A percentile compares a stretch with the other conserved stretches of the same genome.
Evolutionary conservation across 176 grass and related monocot species (phyloP).

Genomic region (Oryza glumipatula): DNA sequence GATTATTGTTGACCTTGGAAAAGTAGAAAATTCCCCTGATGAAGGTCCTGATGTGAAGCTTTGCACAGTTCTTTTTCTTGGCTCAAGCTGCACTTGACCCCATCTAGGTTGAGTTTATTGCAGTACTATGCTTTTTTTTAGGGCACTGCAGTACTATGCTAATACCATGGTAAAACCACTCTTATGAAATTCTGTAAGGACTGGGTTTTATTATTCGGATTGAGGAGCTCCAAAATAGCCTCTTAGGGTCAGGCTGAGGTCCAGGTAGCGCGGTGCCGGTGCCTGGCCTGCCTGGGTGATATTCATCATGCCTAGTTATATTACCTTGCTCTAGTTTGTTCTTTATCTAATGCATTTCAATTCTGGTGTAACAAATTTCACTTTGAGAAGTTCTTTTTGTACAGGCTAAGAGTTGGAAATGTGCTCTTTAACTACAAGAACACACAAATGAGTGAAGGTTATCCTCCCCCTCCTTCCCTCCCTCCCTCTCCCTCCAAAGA

Average conservation of each 20-base stretch:
- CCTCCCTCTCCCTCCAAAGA: background rate
- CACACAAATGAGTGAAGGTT: slow-evolving; percentile 67
- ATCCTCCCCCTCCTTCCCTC: slow-evolving; percentile 25
- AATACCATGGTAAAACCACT: slow-evolving; percentile 5
- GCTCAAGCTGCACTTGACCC: background rate
- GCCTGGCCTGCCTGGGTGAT: background rate
- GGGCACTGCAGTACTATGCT: background rate
- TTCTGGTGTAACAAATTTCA: slow-evolving; percentile 21
- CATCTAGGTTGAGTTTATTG: slow-evolving; percentile 7
- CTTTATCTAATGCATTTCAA: slow-evolving; percentile 32
- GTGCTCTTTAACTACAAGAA: slow-evolving; percentile 83
- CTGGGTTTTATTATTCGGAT: background rate
- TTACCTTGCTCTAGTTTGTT: background rate
- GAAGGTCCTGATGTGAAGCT: background rate
- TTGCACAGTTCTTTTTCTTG: background rate
- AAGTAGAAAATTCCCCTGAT: background rate
- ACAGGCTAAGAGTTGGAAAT: slow-evolving; percentile 88
- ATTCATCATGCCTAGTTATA: slow-evolving; percentile 4
- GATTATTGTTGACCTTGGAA: background rate
- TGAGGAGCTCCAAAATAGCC: background rate
- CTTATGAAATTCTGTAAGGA: background rate
- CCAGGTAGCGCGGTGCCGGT: background rate
- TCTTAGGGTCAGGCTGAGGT: slow-evolving; percentile 11
- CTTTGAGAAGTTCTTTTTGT: slow-evolving; percentile 5
- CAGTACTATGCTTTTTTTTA: background rate